Evolutionary conservation across 371 early-diverging fungal species (phyloP), one percentile per base, ranked within the genome.

Genomic region (Saksenaea oblongispora): DNA sequence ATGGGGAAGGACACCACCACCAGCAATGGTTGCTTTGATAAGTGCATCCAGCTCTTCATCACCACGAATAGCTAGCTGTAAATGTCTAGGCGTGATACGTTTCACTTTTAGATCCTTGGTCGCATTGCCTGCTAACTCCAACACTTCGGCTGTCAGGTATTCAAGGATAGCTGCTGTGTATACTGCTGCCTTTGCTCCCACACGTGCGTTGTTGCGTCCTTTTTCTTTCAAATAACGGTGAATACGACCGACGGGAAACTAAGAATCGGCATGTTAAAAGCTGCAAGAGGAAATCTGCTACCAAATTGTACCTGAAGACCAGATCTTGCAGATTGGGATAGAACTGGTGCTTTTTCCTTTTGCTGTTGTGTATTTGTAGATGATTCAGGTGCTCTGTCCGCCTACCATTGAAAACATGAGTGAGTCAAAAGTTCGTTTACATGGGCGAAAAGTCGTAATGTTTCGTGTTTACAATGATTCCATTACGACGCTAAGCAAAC

Each of bases 51-150:
- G 78, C 71, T 95, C 95, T 74, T 95, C 95, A 73, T 95, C 95
- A 61, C 93, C 93, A 62, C 95, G 89, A 70, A 95, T 95, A 56
- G 95, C 95, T 34, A 95, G 76, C 70, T 95, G 95, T 73, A 95
- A 76, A 74, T 95, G 95, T 70, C 95, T 82, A 22, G 95, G 95
- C 28, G 91, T 91, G 66, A 95, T 95, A 69, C 95, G 87, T 76
- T 93, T 95, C 62, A 92, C 91, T 72, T 94, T 94, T 41, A 93
- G 78, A 67, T 95, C 95, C 76, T 91, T 92, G 47, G 93, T 89
- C 9, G 95, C 95, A 78, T 95, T 95, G 41, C 95, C 95, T 53
- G 95, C 94, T 68, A 95, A 83, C 78, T 95, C 95, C 41, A 95
- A 83, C 15, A 95, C 93, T 83, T 95, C 95, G 15, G 95, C 95